Evolutionary conservation across 257 asterid genomes (phyloP), one percentile per base, ranked within the genome.

Genomic region (Gardenia jasminoides): DNA sequence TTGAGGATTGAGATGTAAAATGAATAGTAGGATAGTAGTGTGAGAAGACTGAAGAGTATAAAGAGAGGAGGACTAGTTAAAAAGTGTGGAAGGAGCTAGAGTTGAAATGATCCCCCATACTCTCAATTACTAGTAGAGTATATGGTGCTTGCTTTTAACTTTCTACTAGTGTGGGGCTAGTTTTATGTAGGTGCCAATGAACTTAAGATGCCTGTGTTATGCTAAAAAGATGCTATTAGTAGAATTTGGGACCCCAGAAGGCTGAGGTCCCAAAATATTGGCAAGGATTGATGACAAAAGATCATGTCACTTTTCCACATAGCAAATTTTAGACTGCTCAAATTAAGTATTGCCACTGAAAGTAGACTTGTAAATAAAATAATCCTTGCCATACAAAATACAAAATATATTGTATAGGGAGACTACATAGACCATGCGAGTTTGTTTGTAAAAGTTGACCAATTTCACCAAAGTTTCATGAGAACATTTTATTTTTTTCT

Each of bases 261-360:
- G 67, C 61, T 62, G 79, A 62, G 79, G 79, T 75, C 78, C 70
- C 70, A 74, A 74, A 24, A 68, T 20, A 36, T 11, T 56, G 31
- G 54, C 61, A 36, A 43, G 24, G 67, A 7, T 41, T 59, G 61
- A 75, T 59, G 78, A 75, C 78, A 75, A 75, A 36, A 76, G 62
- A 46, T 76, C 61, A 31, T 58, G 72, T 52, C 61, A 61, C n/a
- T 2, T 33, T 20, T 75, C 59, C 58, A 31, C 10, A 36, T 61
- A 9, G 54, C 61, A 11, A 41, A 54, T 74, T 74, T 50, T 46
- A 9, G 16, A 24, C 11, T 28, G 47, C 28, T 31, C 65, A 52
- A 73, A 31, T 50, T 50, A 30, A 72, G 39, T 30, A 47, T 10
- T 47, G 58, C 6, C 10, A 24, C 20, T 22, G 19, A n/a, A 59